These are phyloP conservation scores for Irpex rosettiformis DNA, from an alignment of 1,284 basidiomycete species.

Conservation along the genomic window DNA sequence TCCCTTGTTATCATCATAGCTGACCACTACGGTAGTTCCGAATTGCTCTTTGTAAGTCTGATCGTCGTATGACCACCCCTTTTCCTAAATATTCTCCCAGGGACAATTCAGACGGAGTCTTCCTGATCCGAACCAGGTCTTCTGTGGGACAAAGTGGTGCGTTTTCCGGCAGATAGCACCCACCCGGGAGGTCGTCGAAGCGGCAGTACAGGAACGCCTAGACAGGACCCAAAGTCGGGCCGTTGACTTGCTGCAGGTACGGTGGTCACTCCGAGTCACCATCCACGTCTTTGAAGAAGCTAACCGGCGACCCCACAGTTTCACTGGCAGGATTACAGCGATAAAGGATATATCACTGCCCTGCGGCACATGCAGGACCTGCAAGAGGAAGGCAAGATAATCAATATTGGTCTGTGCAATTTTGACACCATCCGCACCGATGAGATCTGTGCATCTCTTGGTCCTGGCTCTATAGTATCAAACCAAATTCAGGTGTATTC, in stretches of 20 bases:
- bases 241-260: constrained; percentile 72
- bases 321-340: constrained; percentile 78
- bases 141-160: constrained; percentile 83
- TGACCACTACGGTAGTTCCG: constrained; percentile 79
- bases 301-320: constrained; percentile 41
- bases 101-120: constrained; percentile 60
- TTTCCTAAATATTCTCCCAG: constrained; percentile 32
- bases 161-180: constrained; percentile 59
- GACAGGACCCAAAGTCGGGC: constrained; percentile 43
- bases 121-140: constrained; percentile 38
- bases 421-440: constrained; percentile 73
- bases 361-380: constrained; percentile 58
- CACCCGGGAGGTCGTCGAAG: constrained; percentile 54
- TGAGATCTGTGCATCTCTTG: constrained; percentile 68
- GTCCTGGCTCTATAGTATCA: constrained; percentile 66
- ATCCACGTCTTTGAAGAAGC: background rate
- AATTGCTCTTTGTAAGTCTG: constrained; percentile 67
- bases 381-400: constrained; percentile 58
- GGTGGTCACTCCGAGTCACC: background rate
- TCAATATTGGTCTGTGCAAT: constrained; percentile 73
- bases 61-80: background rate
- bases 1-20: constrained; percentile 46
- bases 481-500: constrained; percentile 75
- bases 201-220: constrained; percentile 68
- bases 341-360: constrained; percentile 64